These are phyloP conservation scores for Colletotrichum trifolii DNA, from an alignment of 2,329 filamentous ascomycete genomes.

Conservation along the genomic window DNA sequence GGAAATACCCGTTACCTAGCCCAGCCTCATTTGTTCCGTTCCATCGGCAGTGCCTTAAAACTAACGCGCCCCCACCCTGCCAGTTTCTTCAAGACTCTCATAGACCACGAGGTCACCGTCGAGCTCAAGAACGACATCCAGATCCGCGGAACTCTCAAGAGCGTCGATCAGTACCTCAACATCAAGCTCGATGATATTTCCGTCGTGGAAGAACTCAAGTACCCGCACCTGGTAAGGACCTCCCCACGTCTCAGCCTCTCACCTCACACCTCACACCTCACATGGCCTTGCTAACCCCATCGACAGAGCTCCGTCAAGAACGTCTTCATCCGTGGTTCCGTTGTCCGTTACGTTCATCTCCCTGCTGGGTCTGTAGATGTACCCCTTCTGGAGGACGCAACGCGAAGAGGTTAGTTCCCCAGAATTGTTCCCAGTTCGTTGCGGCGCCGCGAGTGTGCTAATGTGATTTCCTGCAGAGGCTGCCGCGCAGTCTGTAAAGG, in stretches of 20 bases:
- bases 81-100: conserved; percentile 98
- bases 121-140: conserved; percentile 99
- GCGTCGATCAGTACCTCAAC: conserved; percentile 98
- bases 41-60: not conserved
- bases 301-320: conserved; percentile 83
- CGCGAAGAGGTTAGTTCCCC: conserved; percentile 75
- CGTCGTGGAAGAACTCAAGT: conserved; percentile 92
- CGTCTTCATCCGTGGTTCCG: conserved; percentile 93
- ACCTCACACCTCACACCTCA: not conserved
- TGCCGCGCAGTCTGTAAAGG: conserved; percentile 67
- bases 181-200: conserved; percentile 98
- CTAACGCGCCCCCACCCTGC: conserved; percentile 15
- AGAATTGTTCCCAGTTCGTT: not conserved
- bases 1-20: too few species aligned
- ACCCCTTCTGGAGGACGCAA: conserved; percentile 89
- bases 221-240: conserved; percentile 82
- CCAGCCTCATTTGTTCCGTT: too few species aligned
- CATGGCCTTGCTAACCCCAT: not conserved
- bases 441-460: conserved; percentile 4
- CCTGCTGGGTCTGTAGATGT: conserved; percentile 86
- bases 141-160: conserved; percentile 94
- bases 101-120: conserved; percentile 96
- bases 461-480: conserved; percentile 56
- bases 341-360: conserved; percentile 92
- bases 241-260: too few species aligned